Base-by-base conservation (phyloP, 257 asterid species). In the Solanum paucissectum region DNA sequence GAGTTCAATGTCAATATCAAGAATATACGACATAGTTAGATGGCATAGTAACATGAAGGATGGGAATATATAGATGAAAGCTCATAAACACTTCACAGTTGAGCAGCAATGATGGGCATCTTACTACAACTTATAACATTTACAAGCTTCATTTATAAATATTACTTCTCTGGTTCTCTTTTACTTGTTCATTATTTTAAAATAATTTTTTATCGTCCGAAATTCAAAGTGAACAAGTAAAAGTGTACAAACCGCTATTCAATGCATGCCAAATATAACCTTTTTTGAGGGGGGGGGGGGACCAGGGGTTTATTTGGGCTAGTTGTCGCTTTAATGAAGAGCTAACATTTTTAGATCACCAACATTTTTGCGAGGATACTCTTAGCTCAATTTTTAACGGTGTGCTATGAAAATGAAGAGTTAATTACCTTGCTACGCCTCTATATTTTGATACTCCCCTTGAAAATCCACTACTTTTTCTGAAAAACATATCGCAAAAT, bases 401-500 rank as follows among this genome's bases (percentile, higher is more conserved):
- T 83, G 20, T 16, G 32, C 21, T 33, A 11, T 64, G 0, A 64
- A 64, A 64, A 64, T 46, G 29, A 85, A 38, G 20, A 68, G 29
- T 60, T 38, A 38, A 72, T 46, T 93, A 95, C 99, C 99, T 96
- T 27, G 99, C 99, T 1, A 97, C 99, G 10, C 99, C 99, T 91
- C 99, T 95, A 62, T 95, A 97, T 86, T 97, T 96, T 2, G 99
- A 97, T 71, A 97, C 99, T 27, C 99, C 99, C 1, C 99, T 94
- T 4, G 99, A 96, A 91, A 97, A 97, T 1, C 99, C 99, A 33
- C 98, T 97, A 91, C 99, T 97, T 89, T 96, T 97, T 87, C 99
- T 97, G 93, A 86, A 42, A 87, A 87, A 77, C 75, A 27, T 55
- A 85, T 52, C 11, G 64, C 32, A 40, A 8, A 23, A 33, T 16